Evolutionary conservation across 2,329 filamentous ascomycete species (phyloP), one percentile per base, ranked within the genome.

Genomic region (Aureobasidium leucospermi): DNA sequence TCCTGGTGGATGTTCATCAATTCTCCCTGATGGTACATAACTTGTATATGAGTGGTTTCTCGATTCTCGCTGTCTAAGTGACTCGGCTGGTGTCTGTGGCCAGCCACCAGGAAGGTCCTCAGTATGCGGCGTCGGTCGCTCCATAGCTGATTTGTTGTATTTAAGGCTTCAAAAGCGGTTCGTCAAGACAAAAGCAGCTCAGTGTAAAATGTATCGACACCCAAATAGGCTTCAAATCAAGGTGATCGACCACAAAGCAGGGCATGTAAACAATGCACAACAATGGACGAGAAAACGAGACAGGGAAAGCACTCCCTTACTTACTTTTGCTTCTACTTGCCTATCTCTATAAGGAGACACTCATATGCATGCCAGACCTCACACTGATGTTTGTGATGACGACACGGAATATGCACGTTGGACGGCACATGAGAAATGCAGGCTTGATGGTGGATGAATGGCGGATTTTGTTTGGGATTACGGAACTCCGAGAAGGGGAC

Each of bases 71-170:
- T 34, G 49, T 53, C 38, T 43, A 3, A 43, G 9, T 16, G 62
- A 41, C n/a, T 69, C 65, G 19, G 63, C 66, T 15, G 71, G 69
- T 48, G 71, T 74, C 15, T 71, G 69, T 52, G 70, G 67, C 69
- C 70, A 73, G 5, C 65, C 70, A 52, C 68, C 73, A 15, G 70
- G 71, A 6, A 73, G 61, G 4, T 70, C 66, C 29, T 70, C 68
- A 6, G 66, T 63, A 16, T 67, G 63, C 16, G 70, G 70, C n/a
- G 70, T 72, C 11, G 70, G 67, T 34, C 59, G 62, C 10, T 71
- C 71, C 43, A 64, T 56, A 3, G 32, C 36, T 5, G 23, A 4
- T 23, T 16, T 13, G 10, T 9, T 13, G 8, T 16, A 28, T 23
- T 23, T 23, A 23, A 23, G 23, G 23, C 39, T 42, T 42, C 39